A percentile compares a stretch with the other conserved stretches of the same genome.
phyloP scores from a whole-genome alignment of 2,329 filamentous ascomycete species.

The Xylaria sp. region DNA sequence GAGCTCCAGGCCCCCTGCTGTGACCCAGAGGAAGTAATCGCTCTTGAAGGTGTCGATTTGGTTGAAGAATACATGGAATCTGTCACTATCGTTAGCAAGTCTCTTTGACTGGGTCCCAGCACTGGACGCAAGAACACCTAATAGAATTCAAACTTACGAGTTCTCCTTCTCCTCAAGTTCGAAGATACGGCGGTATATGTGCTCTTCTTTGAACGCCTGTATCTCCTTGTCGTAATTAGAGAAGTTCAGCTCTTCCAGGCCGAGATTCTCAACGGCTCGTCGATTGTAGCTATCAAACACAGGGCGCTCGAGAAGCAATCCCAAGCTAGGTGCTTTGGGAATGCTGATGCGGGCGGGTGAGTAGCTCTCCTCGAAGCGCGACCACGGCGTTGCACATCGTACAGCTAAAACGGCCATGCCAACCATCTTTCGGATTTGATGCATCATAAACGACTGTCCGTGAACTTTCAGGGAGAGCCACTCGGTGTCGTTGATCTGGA shows the following conservation, averaged over 20 bases:
- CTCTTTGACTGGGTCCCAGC: neutral
- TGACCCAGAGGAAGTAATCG: constrained; percentile 79
- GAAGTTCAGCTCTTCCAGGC: constrained; percentile 79
- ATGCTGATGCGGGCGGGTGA: constrained; percentile 79
- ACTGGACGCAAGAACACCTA: neutral
- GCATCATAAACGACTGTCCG: constrained; percentile 99
- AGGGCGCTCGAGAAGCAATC: constrained; percentile 86
- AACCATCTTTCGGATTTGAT: constrained; percentile 99
- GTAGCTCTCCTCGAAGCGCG: constrained; percentile 80
- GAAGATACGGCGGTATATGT: constrained; percentile 94
- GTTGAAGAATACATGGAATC: constrained; percentile 81
- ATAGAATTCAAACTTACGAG: constrained; percentile 68
- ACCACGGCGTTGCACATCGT: constrained; percentile 80
- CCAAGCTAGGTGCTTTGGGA: constrained; percentile 91
- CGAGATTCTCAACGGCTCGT: constrained; percentile 70
- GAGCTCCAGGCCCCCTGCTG: constrained; percentile 72
- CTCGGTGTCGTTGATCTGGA: constrained; percentile 90
- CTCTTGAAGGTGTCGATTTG: constrained; percentile 80
- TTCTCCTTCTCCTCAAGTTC: constrained; percentile 87
- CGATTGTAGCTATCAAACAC: constrained; percentile 92
- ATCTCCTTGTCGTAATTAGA: constrained; percentile 80
- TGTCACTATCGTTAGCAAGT: constrained; percentile 49
- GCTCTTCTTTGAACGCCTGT: constrained; percentile 85
- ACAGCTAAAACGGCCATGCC: constrained; percentile 88
- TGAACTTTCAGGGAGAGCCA: constrained; percentile 97